These are phyloP conservation scores for Moesziomyces parantarcticus DNA, from an alignment of 1,284 basidiomycete genomes.

Conservation along the genomic window DNA sequence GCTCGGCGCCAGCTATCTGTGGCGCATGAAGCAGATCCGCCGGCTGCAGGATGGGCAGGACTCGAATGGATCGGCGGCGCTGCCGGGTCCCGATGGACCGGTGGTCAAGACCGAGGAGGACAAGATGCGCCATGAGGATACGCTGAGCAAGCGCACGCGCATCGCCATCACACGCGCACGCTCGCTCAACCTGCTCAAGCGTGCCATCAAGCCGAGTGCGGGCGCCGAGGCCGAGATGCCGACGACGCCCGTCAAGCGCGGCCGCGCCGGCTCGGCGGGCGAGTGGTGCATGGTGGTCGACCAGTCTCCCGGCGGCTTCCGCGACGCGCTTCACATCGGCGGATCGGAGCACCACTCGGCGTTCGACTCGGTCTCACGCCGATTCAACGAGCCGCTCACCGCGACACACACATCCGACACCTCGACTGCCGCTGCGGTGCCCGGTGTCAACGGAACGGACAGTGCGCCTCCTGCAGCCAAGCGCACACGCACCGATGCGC, in stretches of 20 bases:
- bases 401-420: not conserved
- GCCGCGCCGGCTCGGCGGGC: slow-evolving; percentile 10
- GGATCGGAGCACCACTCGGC: slow-evolving; percentile 56
- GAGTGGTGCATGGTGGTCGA: slow-evolving; percentile 53
- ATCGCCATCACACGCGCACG: slow-evolving; percentile 30
- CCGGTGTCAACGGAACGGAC: not conserved
- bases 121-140: slow-evolving; percentile 3
- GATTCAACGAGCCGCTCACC: slow-evolving; percentile 29
- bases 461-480: slow-evolving; percentile 24
- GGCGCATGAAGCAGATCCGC: slow-evolving; percentile 55
- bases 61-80: not conserved
- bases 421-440: not conserved
- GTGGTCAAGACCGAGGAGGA: not conserved
- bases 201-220: slow-evolving; percentile 20
- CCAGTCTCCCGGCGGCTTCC: slow-evolving; percentile 45
- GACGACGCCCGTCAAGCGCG: slow-evolving; percentile 21
- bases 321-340: slow-evolving; percentile 57
- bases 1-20: slow-evolving; percentile 72
- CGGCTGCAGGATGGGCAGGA: slow-evolving; percentile 12
- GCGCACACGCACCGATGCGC: not conserved
- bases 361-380: slow-evolving; percentile 46
- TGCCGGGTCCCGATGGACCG: not conserved
- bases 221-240: not conserved
- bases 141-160: slow-evolving; percentile 24
- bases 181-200: slow-evolving; percentile 31